These are phyloP conservation scores for Harringtonia aguacate DNA, from an alignment of 2,329 filamentous ascomycete species.

Conservation along the genomic window DNA sequence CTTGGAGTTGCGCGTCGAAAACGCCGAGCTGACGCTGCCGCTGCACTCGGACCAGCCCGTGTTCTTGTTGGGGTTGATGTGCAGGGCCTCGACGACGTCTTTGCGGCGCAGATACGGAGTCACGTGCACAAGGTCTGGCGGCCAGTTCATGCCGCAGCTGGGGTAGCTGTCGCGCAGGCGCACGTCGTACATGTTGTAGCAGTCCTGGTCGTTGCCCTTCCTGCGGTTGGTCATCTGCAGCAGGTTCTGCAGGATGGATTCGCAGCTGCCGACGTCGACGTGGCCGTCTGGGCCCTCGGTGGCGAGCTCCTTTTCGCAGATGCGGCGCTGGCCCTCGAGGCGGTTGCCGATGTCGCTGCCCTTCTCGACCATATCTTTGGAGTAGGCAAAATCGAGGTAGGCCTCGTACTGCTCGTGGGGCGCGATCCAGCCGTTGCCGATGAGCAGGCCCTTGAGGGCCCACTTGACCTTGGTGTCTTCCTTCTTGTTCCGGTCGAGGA, in stretches of 20 bases:
- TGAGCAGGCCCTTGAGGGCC: conserved; percentile 76
- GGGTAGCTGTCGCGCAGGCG: conserved; percentile 70
- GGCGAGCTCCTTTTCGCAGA: conserved; percentile 55
- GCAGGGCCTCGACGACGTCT: conserved; percentile 72
- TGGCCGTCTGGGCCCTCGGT: conserved; percentile 23
- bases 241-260: conserved; percentile 63
- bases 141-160: conserved; percentile 96
- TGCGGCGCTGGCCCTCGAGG: conserved; percentile 57
- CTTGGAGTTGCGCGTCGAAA: conserved; percentile 58
- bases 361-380: conserved; percentile 60
- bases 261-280: conserved; percentile 63
- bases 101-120: conserved; percentile 73
- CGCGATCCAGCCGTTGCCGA: conserved; percentile 97
- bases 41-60: conserved; percentile 90
- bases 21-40: conserved; percentile 62
- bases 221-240: conserved; percentile 49
- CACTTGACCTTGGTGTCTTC: conserved; percentile 42
- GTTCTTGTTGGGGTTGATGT: conserved; percentile 71
- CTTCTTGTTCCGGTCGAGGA: conserved; percentile 77
- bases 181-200: conserved; percentile 96
- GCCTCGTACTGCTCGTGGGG: conserved; percentile 81
- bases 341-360: conserved; percentile 52
- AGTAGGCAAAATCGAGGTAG: conserved; percentile 73
- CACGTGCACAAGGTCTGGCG: conserved; percentile 67
- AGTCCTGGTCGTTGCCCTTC: conserved; percentile 44